A percentile compares a stretch with the other conserved stretches of the same genome.
Conservation (phyloP, 1,284 basidiomycete species). For the Austroboletus niveus region DNA sequence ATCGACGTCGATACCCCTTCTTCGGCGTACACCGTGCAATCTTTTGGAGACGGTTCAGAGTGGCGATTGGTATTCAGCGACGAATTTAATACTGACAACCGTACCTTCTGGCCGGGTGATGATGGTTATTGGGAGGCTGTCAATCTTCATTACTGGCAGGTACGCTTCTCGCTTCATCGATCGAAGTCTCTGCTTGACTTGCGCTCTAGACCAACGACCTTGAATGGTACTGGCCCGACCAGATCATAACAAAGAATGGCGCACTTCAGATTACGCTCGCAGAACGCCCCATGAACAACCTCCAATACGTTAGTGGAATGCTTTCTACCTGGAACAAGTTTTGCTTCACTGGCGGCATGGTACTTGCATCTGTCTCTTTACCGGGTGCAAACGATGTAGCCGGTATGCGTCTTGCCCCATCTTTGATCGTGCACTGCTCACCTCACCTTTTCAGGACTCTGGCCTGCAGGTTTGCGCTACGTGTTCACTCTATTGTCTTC, state of each 20-base stretch:
- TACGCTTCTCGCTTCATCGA: neutral
- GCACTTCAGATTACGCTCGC: conserved; percentile 78
- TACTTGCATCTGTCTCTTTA: conserved; percentile 73
- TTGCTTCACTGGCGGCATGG: conserved; percentile 87
- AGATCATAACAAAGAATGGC: conserved; percentile 77
- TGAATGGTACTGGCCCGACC: conserved; percentile 78
- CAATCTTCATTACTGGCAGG: conserved; percentile 39
- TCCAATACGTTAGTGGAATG: conserved; percentile 75
- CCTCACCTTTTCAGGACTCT: conserved; percentile 23
- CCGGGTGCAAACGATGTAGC: conserved; percentile 65
- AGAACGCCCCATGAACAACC: conserved; percentile 62
- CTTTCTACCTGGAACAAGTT: conserved; percentile 87
- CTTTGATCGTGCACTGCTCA: conserved; percentile 25
- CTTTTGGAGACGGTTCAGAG: conserved; percentile 45
- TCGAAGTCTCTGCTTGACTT: neutral
- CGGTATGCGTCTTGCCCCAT: conserved; percentile 52
- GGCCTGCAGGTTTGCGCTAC: conserved; percentile 32
- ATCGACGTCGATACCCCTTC: conserved; percentile 62
- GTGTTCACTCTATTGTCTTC: neutral
- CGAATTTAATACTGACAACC: conserved; percentile 82
- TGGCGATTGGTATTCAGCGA: conserved; percentile 81
- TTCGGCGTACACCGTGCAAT: conserved; percentile 41
- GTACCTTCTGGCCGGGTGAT: conserved; percentile 73
- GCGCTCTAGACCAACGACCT: conserved; percentile 44
- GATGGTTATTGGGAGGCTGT: conserved; percentile 68